Evolutionary conservation across 1,139 yeast species (phyloP), one percentile per base, ranked within the genome.

Genomic region (Scheffersomyces segobiensis): DNA sequence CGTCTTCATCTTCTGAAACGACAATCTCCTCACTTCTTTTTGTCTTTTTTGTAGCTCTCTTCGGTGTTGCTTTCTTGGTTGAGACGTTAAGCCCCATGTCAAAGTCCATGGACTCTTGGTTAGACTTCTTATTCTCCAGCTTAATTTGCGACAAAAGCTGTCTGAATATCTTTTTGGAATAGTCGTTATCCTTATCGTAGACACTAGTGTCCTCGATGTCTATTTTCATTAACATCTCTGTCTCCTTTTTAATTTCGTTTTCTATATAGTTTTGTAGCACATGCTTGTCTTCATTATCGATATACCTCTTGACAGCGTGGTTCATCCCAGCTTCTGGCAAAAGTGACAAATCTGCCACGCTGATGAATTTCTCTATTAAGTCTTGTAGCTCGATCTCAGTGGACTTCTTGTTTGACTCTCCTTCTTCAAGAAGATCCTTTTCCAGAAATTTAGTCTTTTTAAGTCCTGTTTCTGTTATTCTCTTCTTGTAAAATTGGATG

Each of bases 281-380:
- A 53, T 79, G 78, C 66, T 89, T 90, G 66, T 93, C 97, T 61
- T 93, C 98, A 63, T 91, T 90, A 52, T 89, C 93, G 7, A 95
- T 87, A 69, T 85, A 89, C 58, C 81, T 83, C 57, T 84, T 82
- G 1, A 93, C 86, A 0, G 97, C 95, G 53, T 87, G 86, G 55
- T 87, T 87, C 66, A 93, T 81, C 0, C 96, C 97, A 22, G 80
- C 75, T 63, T 91, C 96, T 0, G 93, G 91, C n/a, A 95, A 73
- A 53, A 93, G 74, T 10, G 88, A 80, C 56, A 95, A 75, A 54
- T 86, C 84, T 56, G 91, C 85, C 53, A 87, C 85, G 57, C 82
- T 76, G 60, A 93, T 72, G 60, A 86, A 86, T 56, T 84, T 86
- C 49, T 82, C 83, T 52, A 93, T 86, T 60, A 89, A 77, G 1